Percentiles rank a stretch among this genome's conserved stretches.
Conservation (phyloP, 2,329 filamentous ascomycete genomes). For the Fusarium brachygibbosum region DNA sequence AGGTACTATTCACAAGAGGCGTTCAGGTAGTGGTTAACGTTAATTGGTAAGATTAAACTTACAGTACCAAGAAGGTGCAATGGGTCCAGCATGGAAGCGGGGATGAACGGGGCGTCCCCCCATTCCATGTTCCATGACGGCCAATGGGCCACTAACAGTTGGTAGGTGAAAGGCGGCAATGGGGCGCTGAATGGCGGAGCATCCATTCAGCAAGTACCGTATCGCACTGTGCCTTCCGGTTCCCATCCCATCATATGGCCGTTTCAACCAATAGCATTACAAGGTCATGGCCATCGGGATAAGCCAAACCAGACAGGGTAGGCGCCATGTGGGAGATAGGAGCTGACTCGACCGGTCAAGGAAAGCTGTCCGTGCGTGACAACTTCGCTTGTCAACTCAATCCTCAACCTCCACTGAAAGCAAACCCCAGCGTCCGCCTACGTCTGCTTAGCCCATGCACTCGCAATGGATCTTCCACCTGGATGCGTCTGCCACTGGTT, state of each 20-base stretch:
- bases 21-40: background rate
- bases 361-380: slow-evolving; percentile 39
- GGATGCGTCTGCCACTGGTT: slow-evolving; percentile 30
- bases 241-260: background rate
- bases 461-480: slow-evolving; percentile 44
- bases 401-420: slow-evolving; percentile 23
- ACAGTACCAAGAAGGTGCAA: slow-evolving; percentile 15
- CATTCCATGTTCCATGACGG: background rate
- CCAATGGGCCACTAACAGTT: slow-evolving; percentile 22
- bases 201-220: slow-evolving; percentile 1
- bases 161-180: slow-evolving; percentile 20
- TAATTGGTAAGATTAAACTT: slow-evolving; percentile 9
- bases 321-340: slow-evolving; percentile 31
- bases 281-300: slow-evolving; percentile 2
- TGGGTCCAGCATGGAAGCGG: slow-evolving; percentile 11
- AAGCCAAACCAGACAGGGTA: slow-evolving; percentile 20
- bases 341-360: slow-evolving; percentile 45
- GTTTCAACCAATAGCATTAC: slow-evolving; percentile 26
- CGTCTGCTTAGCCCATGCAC: slow-evolving; percentile 3
- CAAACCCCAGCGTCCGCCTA: slow-evolving; percentile 25
- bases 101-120: slow-evolving; percentile 9
- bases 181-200: slow-evolving; percentile 39
- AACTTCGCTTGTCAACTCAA: slow-evolving; percentile 45
- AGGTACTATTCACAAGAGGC: slow-evolving; percentile 8
- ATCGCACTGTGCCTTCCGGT: slow-evolving; percentile 1